These are phyloP conservation scores for Wallacemonas sp. DNA, from an alignment of 208 protist genomes.

Conservation along the genomic window DNA sequence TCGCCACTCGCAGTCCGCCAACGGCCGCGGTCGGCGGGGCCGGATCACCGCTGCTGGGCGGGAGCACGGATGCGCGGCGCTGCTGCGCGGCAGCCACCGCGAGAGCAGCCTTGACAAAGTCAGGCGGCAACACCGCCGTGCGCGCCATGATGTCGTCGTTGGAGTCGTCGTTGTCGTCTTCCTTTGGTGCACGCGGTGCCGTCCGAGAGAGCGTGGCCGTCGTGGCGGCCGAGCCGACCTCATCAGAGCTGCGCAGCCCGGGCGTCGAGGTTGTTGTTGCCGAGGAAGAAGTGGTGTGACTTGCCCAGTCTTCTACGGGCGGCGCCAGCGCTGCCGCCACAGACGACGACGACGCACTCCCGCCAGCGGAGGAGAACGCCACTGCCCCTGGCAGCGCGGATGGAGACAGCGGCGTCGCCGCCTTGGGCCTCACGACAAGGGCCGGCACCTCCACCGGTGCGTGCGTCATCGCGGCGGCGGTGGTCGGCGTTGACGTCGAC, in stretches of 20 bases:
- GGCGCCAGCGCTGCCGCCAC: background rate
- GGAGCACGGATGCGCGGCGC: too few species aligned
- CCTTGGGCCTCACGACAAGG: too few species aligned
- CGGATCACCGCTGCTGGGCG: background rate
- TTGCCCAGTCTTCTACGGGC: background rate
- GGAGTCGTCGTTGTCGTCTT: conserved; percentile 3
- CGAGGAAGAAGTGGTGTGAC: background rate
- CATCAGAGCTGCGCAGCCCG: conserved; percentile 8
- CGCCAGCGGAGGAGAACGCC: background rate
- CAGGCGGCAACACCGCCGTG: conserved; percentile 40
- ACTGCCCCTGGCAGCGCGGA: background rate
- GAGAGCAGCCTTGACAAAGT: conserved; percentile 53
- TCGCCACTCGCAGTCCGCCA: too few species aligned
- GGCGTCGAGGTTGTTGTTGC: conserved; percentile 10
- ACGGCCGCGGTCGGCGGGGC: background rate
- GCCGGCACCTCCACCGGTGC: too few species aligned
- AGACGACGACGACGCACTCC: background rate
- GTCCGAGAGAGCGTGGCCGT: background rate
- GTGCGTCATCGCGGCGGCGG: too few species aligned
- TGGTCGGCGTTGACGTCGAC: too few species aligned
- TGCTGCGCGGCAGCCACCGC: conserved; percentile 8
- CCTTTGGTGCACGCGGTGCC: background rate
- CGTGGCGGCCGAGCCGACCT: background rate
- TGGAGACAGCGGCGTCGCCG: background rate
- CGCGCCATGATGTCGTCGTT: conserved; percentile 28